These are phyloP conservation scores for Trypanosoma rangeli DNA, from an alignment of 208 protist genomes.

Conservation along the genomic window DNA sequence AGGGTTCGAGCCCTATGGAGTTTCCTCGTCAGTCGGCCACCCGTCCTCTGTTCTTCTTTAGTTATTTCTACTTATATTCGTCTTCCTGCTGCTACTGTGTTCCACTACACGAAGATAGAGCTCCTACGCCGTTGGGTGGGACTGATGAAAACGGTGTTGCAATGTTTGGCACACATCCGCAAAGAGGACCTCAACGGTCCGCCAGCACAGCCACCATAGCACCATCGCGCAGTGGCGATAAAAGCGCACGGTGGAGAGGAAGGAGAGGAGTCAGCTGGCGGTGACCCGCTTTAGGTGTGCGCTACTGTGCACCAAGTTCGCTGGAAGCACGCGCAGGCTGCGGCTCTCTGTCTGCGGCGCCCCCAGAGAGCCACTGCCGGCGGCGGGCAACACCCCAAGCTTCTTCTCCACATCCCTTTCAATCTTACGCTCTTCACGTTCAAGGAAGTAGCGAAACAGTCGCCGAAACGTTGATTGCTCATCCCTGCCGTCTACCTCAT, in stretches of 20 bases:
- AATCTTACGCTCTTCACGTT: slow-evolving; percentile 25
- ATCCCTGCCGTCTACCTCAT: slow-evolving; percentile 12
- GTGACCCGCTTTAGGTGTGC: background rate
- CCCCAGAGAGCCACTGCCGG: background rate
- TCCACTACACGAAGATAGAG: background rate
- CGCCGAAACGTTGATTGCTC: slow-evolving; percentile 30
- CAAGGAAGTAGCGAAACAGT: slow-evolving; percentile 34
- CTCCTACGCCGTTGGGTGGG: background rate
- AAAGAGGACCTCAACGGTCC: background rate
- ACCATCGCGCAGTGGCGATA: slow-evolving; percentile 3
- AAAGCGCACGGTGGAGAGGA: slow-evolving; percentile 12
- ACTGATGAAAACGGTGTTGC: background rate
- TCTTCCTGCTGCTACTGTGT: background rate
- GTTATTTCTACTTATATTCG: slow-evolving; percentile 4
- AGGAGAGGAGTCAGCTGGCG: slow-evolving; percentile 23
- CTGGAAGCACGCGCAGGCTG: slow-evolving; percentile 13
- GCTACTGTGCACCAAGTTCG: slow-evolving; percentile 14
- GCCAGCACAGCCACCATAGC: slow-evolving; percentile 6
- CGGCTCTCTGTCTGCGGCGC: slow-evolving; percentile 2
- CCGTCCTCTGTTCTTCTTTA: background rate
- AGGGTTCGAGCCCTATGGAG: no score
- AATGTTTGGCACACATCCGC: background rate
- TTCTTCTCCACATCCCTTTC: slow-evolving; percentile 28
- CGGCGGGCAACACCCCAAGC: background rate
- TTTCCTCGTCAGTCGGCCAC: no score